Evolutionary conservation across 441 rosid species (phyloP).

Genomic region (Corymbia calophylla): DNA sequence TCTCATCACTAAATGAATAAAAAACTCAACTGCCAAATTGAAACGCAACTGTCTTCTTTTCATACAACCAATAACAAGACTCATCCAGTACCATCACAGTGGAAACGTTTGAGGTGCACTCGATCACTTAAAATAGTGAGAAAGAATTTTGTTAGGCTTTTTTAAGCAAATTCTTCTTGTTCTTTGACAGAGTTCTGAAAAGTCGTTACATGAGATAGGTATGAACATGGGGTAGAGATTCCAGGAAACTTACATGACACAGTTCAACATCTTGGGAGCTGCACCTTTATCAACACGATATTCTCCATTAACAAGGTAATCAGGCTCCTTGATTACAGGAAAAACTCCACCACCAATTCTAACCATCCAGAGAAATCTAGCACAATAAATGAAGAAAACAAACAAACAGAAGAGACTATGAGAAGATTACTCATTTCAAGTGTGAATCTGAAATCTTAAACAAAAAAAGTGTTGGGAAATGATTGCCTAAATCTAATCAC

Average conservation of each 20-base stretch:
- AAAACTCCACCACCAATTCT: slow-evolving; percentile 99
- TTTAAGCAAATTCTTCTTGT: background rate
- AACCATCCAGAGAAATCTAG: slow-evolving; percentile 99
- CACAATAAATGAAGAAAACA: slow-evolving; percentile 1
- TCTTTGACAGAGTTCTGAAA: background rate
- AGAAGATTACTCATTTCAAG: background rate
- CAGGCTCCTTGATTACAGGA: slow-evolving; percentile 97
- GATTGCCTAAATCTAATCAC: background rate
- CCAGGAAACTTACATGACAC: slow-evolving; percentile 78
- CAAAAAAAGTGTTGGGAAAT: background rate
- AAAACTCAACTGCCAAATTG: background rate
- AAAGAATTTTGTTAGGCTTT: background rate
- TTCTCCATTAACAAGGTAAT: slow-evolving; percentile 96
- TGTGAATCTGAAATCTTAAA: background rate
- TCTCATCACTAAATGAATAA: background rate
- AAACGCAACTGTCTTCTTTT: background rate
- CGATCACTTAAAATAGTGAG: background rate
- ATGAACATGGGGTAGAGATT: background rate
- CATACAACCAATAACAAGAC: background rate
- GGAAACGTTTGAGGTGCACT: background rate
- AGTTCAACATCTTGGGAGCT: slow-evolving; percentile 95
- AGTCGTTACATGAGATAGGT: background rate
- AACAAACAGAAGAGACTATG: background rate
- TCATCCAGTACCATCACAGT: background rate
- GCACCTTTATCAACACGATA: slow-evolving; percentile 99